Evolutionary conservation across 768 basidiomycete species (phyloP), one percentile per base, ranked within the genome.

Genomic region (Amanita rimosa): DNA sequence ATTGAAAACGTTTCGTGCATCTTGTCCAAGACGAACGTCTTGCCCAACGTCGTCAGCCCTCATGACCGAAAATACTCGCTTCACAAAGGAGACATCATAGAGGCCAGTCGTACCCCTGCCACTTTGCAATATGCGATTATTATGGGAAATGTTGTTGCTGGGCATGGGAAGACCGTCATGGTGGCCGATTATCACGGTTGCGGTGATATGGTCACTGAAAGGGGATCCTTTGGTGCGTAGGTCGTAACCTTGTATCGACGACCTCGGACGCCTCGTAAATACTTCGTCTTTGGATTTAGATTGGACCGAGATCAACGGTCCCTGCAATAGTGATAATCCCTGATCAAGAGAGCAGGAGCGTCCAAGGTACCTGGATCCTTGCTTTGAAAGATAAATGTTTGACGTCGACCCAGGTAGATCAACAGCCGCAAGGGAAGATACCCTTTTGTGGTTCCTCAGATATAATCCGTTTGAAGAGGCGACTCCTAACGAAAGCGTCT

Each of bases 1-100:
- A 35, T 43, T 43, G 22, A 49, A 49, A 17, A 40, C 27, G 22
- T 48, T 38, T 33, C 47, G 38, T 13, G 27, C 41, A 9, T 35
- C 33, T 34, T 41, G 31, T 11, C 29, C 48, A n/a, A n/a, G n/a
- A n/a, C n/a, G n/a, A n/a, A n/a, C n/a, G 29, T 33, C 48, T 49
- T 36, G 31, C 34, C 36, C 48, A 26, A 13, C 40, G 10, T 36
- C 44, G 17, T 43, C 27, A 3, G 48, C 39, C 14, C 48, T 41
- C 48, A 49, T 49, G 8, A 43, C 6, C n/a, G 48, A 49, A 41
- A 49, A 34, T 33, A 43, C 33, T 36, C 33, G 21, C 27, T 36
- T 35, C 21, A 49, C 48, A 33, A 41, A 43, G 22, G 48, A 42
- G n/a, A 49, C 48, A 17, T 49, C 48, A 35, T 42, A 24, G 21